Conservation (phyloP, 2,329 filamentous ascomycete genomes). For the Cytospora piceicola region DNA sequence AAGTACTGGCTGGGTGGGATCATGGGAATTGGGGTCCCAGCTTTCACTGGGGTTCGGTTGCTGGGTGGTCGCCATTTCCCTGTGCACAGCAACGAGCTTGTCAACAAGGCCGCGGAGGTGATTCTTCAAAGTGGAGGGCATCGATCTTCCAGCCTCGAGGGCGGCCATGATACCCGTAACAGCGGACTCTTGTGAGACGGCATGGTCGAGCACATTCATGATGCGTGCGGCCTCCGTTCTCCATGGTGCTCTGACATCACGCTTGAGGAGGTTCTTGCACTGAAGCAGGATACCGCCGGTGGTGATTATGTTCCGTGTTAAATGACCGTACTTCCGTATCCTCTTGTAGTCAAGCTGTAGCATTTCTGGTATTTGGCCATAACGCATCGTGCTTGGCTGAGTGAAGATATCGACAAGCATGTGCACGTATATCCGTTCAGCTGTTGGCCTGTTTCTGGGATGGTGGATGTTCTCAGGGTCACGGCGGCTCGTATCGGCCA, state of each 20-base stretch:
- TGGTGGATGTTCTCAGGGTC: constrained; percentile 71
- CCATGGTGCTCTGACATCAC: constrained; percentile 78
- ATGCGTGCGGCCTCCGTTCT: constrained; percentile 74
- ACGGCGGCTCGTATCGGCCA: constrained; percentile 67
- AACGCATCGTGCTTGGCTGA: constrained; percentile 59
- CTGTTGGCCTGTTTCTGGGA: constrained; percentile 63
- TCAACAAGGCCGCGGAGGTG: constrained; percentile 62
- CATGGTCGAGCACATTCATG: constrained; percentile 66
- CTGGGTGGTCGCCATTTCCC: constrained; percentile 39
- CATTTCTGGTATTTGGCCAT: constrained; percentile 70
- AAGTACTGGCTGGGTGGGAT: constrained; percentile 61
- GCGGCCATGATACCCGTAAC: constrained; percentile 66
- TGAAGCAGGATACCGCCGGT: constrained; percentile 76
- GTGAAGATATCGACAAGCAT: constrained; percentile 77
- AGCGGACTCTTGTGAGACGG: constrained; percentile 56
- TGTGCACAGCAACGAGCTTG: constrained; percentile 57
- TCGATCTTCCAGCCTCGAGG: constrained; percentile 64
- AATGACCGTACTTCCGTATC: constrained; percentile 58
- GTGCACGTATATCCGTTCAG: constrained; percentile 74
- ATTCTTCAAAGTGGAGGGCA: constrained; percentile 64
- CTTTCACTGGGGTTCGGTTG: constrained; percentile 24
- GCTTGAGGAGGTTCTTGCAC: constrained; percentile 81
- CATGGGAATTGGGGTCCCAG: constrained; percentile 34
- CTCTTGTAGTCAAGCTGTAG: constrained; percentile 70
- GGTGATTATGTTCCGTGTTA: constrained; percentile 69